phyloP scores from a whole-genome alignment of 805 yeast genomes.

The Geotrichum ghanense region DNA sequence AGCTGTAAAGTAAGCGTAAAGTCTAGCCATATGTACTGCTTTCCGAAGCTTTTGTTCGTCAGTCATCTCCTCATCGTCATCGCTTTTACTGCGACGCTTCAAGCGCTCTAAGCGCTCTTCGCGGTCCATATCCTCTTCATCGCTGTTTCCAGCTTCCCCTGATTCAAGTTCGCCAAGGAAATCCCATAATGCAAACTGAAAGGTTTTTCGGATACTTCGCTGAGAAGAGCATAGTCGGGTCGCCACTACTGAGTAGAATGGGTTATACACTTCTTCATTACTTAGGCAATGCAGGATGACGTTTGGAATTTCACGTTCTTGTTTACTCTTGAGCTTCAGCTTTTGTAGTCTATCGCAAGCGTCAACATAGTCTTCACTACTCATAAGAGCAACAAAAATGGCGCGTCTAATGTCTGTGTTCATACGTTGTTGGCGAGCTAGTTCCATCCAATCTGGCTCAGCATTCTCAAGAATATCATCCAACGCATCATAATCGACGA shows the following conservation, averaged over 20 bases:
- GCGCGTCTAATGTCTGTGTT: conserved; percentile 94
- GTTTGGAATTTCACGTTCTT: conserved; percentile 77
- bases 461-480: conserved; percentile 55
- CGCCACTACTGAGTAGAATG: conserved; percentile 78
- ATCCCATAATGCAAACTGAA: conserved; percentile 90
- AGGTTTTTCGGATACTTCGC: conserved; percentile 66
- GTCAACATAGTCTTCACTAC: conserved; percentile 85
- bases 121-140: conserved; percentile 18
- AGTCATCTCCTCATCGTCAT: conserved; percentile 13
- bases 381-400: conserved; percentile 87
- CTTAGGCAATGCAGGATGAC: conserved; percentile 79
- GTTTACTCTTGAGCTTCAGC: conserved; percentile 62
- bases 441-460: conserved; percentile 79
- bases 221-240: conserved; percentile 56
- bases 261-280: conserved; percentile 75
- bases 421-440: conserved; percentile 83
- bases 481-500: conserved; percentile 34
- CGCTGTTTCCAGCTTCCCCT: conserved; percentile 23
- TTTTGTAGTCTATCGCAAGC: conserved; percentile 77
- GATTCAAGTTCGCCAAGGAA: conserved; percentile 55
- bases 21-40: conserved; percentile 62
- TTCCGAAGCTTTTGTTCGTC: conserved; percentile 45
- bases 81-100: conserved; percentile 14
- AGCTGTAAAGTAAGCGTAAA: conserved; percentile 66
- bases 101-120: conserved; percentile 4